Conservation (phyloP, 345 rosid species). For the Acer saccharum region DNA sequence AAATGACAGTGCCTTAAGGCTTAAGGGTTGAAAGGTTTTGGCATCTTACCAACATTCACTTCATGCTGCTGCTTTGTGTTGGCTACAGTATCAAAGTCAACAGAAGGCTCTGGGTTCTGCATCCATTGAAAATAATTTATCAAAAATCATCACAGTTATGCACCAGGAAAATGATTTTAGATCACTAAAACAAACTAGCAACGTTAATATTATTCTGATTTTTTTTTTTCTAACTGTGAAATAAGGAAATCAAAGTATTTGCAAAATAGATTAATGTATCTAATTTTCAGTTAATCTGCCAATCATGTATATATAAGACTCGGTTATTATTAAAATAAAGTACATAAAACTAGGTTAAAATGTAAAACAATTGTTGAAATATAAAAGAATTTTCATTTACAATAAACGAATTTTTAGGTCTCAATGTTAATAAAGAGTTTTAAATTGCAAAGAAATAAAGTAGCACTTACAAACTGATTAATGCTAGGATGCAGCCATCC, state of each 20-base stretch:
- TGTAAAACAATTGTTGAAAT: neutral
- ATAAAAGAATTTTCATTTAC: neutral
- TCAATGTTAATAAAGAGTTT: neutral
- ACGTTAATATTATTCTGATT: neutral
- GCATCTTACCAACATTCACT: slow-evolving; percentile 90
- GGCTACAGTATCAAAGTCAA: slow-evolving; percentile 88
- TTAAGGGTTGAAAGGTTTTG: neutral
- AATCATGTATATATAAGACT: neutral
- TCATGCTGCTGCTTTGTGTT: slow-evolving; percentile 86
- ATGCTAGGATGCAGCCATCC: slow-evolving; percentile 97
- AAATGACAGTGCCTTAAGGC: neutral
- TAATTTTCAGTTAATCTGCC: neutral
- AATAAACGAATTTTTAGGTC: neutral
- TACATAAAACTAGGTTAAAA: neutral
- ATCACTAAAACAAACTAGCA: neutral
- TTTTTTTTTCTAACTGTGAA: neutral
- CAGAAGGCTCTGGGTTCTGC: slow-evolving; percentile 89
- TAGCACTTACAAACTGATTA: slow-evolving; percentile 84
- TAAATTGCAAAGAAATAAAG: slow-evolving; percentile 1
- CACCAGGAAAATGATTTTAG: neutral
- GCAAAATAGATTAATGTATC: neutral
- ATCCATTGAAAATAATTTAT: slow-evolving; percentile 15
- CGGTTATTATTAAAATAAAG: neutral
- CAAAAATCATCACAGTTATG: neutral
- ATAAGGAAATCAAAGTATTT: neutral